phyloP scores from a whole-genome alignment of 345 rosid species.

The Firmiana major region DNA sequence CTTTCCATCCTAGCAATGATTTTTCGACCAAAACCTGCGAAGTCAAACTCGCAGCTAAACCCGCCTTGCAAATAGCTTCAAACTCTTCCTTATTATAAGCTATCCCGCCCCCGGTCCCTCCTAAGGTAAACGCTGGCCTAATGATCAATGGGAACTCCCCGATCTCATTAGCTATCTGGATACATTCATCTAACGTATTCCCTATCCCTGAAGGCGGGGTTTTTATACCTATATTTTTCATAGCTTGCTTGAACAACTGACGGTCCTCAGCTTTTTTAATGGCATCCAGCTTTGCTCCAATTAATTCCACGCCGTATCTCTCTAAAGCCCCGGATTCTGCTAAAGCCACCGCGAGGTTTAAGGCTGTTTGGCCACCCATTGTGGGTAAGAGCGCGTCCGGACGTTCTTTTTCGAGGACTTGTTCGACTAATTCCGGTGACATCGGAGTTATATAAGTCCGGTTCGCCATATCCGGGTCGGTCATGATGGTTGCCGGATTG shows the following conservation, averaged over 20 bases:
- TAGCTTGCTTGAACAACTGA: slow-evolving; percentile 81
- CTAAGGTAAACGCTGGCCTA: slow-evolving; percentile 85
- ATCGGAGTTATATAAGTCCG: slow-evolving; percentile 83
- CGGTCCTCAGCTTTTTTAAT: slow-evolving; percentile 94
- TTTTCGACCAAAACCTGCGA: slow-evolving; percentile 93
- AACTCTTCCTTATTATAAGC: slow-evolving; percentile 93
- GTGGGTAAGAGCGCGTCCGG: slow-evolving; percentile 91
- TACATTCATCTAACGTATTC: slow-evolving; percentile 75
- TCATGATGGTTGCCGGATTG: slow-evolving; percentile 99
- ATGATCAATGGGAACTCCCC: slow-evolving; percentile 96
- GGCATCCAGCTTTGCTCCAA: slow-evolving; percentile 90
- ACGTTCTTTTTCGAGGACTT: slow-evolving; percentile 71
- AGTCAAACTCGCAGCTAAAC: slow-evolving; percentile 82
- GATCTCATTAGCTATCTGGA: slow-evolving; percentile 59
- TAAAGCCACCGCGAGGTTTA: slow-evolving; percentile 89
- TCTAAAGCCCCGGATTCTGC: slow-evolving; percentile 78
- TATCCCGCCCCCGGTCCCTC: slow-evolving; percentile 95
- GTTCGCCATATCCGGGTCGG: slow-evolving; percentile 88
- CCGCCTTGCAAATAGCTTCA: slow-evolving; percentile 76
- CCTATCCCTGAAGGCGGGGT: slow-evolving; percentile 95
- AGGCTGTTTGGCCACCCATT: slow-evolving; percentile 97
- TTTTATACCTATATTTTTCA: slow-evolving; percentile 76
- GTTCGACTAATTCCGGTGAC: slow-evolving; percentile 88
- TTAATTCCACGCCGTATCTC: slow-evolving; percentile 76
- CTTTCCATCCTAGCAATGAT: slow-evolving; percentile 93